phyloP scores from a whole-genome alignment of 2,329 filamentous ascomycete species.

The Alternaria burnsii region DNA sequence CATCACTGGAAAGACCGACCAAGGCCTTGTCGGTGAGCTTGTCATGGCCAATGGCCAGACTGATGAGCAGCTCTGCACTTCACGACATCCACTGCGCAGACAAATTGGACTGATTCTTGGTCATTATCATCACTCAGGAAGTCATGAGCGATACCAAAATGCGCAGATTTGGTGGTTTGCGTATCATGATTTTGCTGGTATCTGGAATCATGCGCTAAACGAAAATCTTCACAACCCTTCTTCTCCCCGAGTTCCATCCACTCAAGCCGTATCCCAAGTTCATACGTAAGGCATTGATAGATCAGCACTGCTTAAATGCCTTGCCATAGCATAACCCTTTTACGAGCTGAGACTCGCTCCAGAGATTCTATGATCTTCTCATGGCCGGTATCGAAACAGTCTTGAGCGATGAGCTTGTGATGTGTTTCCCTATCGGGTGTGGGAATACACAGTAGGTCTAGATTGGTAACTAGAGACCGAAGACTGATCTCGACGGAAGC shows the following conservation, averaged over 20 bases:
- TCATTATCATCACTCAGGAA: too few relatives aligned
- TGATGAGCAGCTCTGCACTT: background rate
- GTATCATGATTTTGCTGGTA: background rate
- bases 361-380: background rate
- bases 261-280: background rate
- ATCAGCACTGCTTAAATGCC: background rate
- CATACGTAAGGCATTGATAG: background rate
- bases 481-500: background rate
- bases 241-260: background rate
- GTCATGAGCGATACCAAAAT: background rate
- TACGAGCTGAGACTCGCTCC: background rate
- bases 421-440: background rate
- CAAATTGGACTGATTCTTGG: background rate
- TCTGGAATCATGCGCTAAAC: background rate
- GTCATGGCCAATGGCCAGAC: background rate
- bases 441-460: background rate
- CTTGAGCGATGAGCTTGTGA: background rate
- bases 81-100: background rate
- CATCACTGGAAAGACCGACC: too few relatives aligned
- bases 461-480: background rate
- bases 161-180: background rate
- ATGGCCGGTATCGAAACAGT: background rate
- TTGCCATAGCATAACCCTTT: background rate
- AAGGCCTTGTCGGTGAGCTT: too few relatives aligned
- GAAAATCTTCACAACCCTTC: background rate